phyloP scores from a whole-genome alignment of 805 yeast species.

The Saccharomycopsis sp. region DNA sequence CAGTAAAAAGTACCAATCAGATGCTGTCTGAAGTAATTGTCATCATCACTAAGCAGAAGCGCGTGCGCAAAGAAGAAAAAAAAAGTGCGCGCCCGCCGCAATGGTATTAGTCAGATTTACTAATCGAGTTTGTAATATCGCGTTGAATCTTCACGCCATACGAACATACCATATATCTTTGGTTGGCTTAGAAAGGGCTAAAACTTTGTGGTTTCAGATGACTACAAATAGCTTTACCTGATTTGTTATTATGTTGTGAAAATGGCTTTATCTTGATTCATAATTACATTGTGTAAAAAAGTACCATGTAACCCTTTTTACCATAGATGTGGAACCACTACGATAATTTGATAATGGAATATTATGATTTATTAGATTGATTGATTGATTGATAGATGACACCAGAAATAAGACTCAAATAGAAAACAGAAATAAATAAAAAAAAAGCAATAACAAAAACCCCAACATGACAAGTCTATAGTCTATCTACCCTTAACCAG shows the following conservation, averaged over 20 bases:
- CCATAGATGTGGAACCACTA: no score
- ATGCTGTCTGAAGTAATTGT: background rate
- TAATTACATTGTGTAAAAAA: no score
- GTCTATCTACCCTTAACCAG: conserved; percentile 51
- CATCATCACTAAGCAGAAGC: background rate
- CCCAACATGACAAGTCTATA: background rate
- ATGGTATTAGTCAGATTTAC: background rate
- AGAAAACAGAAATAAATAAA: background rate
- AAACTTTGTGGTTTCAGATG: background rate
- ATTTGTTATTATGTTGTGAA: no score
- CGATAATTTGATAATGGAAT: background rate
- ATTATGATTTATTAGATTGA: background rate
- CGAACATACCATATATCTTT: no score
- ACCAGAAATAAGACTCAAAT: background rate
- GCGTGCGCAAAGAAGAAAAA: background rate
- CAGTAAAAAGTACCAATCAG: background rate
- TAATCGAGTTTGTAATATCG: no score
- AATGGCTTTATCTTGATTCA: no score
- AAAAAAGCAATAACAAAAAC: background rate
- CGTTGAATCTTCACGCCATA: no score
- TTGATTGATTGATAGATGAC: background rate
- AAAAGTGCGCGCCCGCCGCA: background rate
- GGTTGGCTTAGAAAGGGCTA: no score
- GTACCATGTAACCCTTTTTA: no score
- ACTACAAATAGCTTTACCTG: no score